phyloP scores from a whole-genome alignment of 129 eudicot species.

The Scalesia atractyloides region DNA sequence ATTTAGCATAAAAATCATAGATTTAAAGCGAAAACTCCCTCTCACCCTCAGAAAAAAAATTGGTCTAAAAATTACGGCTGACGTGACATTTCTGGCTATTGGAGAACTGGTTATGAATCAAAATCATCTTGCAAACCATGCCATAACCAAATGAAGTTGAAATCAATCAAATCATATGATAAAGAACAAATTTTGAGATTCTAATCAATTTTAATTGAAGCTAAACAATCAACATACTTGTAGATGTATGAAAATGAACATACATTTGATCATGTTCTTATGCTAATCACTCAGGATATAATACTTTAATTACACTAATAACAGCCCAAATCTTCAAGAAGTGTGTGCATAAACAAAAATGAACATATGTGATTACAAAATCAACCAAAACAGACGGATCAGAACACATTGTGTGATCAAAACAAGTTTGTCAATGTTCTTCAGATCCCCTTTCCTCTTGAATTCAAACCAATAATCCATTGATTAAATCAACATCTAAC shows the following conservation, averaged over 20 bases:
- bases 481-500: conserved; percentile 12
- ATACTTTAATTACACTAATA: conserved; percentile 6
- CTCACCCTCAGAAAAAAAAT: not conserved
- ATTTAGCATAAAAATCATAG: not conserved
- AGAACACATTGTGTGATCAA: conserved; percentile 31
- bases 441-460: conserved; percentile 4
- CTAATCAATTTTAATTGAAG: conserved; percentile 7
- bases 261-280: not conserved
- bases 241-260: not conserved
- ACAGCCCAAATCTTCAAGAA: not conserved
- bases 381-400: conserved; percentile 25
- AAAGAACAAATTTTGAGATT: conserved; percentile 12
- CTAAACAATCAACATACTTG: conserved; percentile 13
- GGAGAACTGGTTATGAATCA: conserved; percentile 1
- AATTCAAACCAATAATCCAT: conserved; percentile 12
- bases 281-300: conserved; percentile 5
- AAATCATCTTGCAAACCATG: not conserved
- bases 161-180: not conserved
- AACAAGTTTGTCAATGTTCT: conserved; percentile 7
- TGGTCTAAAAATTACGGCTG: too few species aligned
- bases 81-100: not conserved
- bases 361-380: conserved; percentile 4
- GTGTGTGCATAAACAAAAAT: not conserved
- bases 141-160: not conserved
- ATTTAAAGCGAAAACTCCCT: not conserved